phyloP scores from a whole-genome alignment of 352 stramenopile genomes.

The Pythium coloratum region DNA sequence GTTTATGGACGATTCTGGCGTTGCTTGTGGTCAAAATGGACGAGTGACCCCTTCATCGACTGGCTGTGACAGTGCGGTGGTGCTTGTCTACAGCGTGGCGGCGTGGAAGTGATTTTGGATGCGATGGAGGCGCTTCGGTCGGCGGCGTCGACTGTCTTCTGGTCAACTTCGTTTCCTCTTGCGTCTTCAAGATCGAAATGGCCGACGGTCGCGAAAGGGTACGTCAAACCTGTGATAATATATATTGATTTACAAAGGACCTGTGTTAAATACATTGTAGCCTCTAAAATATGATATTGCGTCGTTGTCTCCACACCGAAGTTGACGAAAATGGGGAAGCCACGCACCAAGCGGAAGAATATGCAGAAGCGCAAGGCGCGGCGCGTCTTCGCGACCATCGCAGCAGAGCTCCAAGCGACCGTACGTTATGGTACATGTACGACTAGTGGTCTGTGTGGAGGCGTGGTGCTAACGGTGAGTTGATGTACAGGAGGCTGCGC shows the following conservation, averaged over 20 bases:
- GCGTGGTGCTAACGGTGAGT: neutral
- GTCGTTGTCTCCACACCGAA: neutral
- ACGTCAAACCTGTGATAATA: constrained; percentile 7
- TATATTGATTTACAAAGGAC: constrained; percentile 1
- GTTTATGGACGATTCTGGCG: neutral
- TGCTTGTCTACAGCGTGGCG: neutral
- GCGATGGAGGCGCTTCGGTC: neutral
- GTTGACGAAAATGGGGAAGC: constrained; percentile 39
- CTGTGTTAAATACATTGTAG: constrained; percentile 1
- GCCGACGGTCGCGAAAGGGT: constrained; percentile 22
- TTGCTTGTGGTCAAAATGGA: neutral
- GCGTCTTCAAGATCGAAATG: constrained; percentile 23
- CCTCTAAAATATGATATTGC: neutral
- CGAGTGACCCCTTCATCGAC: neutral
- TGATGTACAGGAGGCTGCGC: constrained; percentile 31
- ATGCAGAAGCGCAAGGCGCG: constrained; percentile 71
- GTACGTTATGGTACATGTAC: constrained; percentile 23
- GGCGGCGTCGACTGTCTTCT: neutral
- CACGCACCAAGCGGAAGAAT: constrained; percentile 76
- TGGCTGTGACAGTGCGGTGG: neutral
- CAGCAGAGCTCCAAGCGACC: constrained; percentile 45
- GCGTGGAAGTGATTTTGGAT: neutral
- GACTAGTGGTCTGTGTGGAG: neutral
- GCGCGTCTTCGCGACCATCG: constrained; percentile 56
- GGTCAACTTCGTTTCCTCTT: neutral